Conservation (phyloP, 2,329 filamentous ascomycete genomes). For the Apiospora koreana region DNA sequence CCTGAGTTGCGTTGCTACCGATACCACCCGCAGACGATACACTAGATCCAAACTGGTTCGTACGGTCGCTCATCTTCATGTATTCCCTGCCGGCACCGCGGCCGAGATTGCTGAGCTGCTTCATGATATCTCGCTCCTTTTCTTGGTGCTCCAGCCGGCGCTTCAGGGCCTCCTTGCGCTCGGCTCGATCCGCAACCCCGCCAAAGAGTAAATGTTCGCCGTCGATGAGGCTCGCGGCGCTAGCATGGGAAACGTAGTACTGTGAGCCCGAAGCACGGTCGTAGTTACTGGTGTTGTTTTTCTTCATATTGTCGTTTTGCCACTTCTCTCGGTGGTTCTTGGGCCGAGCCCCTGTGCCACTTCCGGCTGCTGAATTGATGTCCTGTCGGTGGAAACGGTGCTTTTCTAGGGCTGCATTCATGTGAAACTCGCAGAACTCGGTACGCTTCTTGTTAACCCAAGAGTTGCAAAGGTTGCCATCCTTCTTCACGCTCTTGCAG, state of each 20-base stretch:
- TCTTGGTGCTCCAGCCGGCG: slow-evolving; percentile 66
- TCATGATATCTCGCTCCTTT: slow-evolving; percentile 72
- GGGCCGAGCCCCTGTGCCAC: slow-evolving; percentile 36
- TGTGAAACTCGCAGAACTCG: slow-evolving; percentile 90
- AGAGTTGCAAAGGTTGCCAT: slow-evolving; percentile 75
- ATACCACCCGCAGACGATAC: slow-evolving; percentile 4
- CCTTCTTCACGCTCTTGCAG: slow-evolving; percentile 82
- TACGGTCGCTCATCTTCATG: slow-evolving; percentile 47
- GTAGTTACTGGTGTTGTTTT: slow-evolving; percentile 42
- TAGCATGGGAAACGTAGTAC: slow-evolving; percentile 55
- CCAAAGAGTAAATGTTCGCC: slow-evolving; percentile 47
- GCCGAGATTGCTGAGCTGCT: slow-evolving; percentile 64
- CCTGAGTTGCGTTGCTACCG: slow-evolving; percentile 16
- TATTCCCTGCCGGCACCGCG: slow-evolving; percentile 71
- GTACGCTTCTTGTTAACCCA: slow-evolving; percentile 92
- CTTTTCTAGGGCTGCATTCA: slow-evolving; percentile 78
- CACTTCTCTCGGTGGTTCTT: slow-evolving; percentile 33
- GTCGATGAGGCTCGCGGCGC: slow-evolving; percentile 65
- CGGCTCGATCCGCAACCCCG: slow-evolving; percentile 57
- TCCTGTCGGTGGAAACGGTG: slow-evolving; percentile 39
- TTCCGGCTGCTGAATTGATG: slow-evolving; percentile 49
- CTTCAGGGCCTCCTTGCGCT: slow-evolving; percentile 66
- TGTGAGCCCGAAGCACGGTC: slow-evolving; percentile 60
- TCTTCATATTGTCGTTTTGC: slow-evolving; percentile 18
- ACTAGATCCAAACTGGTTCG: slow-evolving; percentile 18